These are phyloP conservation scores for Boletus vinaceobasis DNA, from an alignment of 768 basidiomycete genomes.

Conservation along the genomic window DNA sequence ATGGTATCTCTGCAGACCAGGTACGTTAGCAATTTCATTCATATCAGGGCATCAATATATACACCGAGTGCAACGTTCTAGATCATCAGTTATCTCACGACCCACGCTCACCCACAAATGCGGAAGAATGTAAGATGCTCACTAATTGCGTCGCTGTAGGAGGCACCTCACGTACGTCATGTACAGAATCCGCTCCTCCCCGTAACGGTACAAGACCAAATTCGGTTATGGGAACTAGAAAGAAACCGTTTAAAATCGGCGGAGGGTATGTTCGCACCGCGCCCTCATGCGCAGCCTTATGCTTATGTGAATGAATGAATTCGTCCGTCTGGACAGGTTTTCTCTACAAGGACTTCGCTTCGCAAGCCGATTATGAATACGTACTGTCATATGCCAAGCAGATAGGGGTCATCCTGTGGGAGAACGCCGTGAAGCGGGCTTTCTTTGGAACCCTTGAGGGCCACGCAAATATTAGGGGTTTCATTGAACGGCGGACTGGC, in stretches of 20 bases:
- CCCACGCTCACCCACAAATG: conserved; percentile 98
- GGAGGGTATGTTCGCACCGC: conserved; percentile 58
- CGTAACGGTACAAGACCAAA: conserved; percentile 97
- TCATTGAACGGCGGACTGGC: conserved; percentile 69
- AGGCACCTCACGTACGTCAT: conserved; percentile 17
- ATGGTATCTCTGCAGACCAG: conserved; percentile 96
- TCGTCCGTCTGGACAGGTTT: conserved; percentile 52
- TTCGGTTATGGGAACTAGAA: conserved; percentile 96
- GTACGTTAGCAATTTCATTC: conserved; percentile 41
- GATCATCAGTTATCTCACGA: conserved; percentile 94
- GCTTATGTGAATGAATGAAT: conserved; percentile 2
- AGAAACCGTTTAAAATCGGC: conserved; percentile 84
- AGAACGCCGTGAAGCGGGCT: conserved; percentile 65
- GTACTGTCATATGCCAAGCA: conserved; percentile 83
- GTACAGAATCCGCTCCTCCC: conserved; percentile 85
- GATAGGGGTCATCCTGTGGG: conserved; percentile 81
- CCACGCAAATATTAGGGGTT: conserved; percentile 72
- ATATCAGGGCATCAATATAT: conserved; percentile 9
- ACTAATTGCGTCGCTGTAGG: conserved; percentile 6
- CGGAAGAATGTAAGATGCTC: conserved; percentile 69
- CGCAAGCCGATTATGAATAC: conserved; percentile 83
- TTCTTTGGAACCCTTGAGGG: conserved; percentile 83
- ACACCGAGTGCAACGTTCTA: conserved; percentile 33
- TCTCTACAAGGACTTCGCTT: conserved; percentile 84
- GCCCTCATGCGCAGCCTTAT: conserved; percentile 10